These are phyloP conservation scores for Ceratobasidium theobromae DNA, from an alignment of 1,284 basidiomycete genomes.

Conservation along the genomic window DNA sequence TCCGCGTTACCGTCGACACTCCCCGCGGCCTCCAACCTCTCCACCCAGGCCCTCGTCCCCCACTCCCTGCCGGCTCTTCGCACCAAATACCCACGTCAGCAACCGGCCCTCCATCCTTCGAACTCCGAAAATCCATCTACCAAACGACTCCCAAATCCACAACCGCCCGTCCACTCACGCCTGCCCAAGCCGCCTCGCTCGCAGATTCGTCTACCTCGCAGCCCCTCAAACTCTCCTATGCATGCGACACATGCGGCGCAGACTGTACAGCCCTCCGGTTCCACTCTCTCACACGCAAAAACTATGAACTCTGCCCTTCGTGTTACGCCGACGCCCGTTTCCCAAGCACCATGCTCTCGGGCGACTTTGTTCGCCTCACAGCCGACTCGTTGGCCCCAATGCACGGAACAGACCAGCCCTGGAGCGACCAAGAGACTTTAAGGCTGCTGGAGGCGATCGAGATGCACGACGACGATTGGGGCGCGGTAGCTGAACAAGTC, in stretches of 20 bases:
- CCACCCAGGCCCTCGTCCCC: conserved; percentile 82
- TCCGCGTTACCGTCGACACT: conserved; percentile 95
- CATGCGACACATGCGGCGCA: conserved; percentile 92
- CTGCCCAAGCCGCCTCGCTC: conserved; percentile 60
- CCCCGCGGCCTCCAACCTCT: conserved; percentile 94
- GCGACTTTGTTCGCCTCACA: conserved; percentile 93
- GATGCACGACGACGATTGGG: conserved; percentile 99
- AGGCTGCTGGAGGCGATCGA: conserved; percentile 92
- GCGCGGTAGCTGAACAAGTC: conserved; percentile 87
- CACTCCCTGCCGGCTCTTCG: conserved; percentile 43
- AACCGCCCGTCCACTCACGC: conserved; percentile 55
- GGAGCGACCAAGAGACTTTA: conserved; percentile 91
- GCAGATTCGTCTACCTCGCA: conserved; percentile 40
- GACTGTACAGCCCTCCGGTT: conserved; percentile 90
- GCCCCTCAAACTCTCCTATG: conserved; percentile 61
- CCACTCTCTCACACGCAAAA: conserved; percentile 90
- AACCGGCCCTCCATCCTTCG: conserved; percentile 69
- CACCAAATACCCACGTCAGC: conserved; percentile 34
- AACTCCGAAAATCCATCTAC: conserved; percentile 84
- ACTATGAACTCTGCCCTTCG: conserved; percentile 83
- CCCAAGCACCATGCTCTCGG: conserved; percentile 93
- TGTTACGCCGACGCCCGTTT: conserved; percentile 98
- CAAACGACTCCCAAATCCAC: conserved; percentile 83
- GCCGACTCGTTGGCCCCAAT: conserved; percentile 46
- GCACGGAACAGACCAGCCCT: conserved; percentile 58